These are phyloP conservation scores for Scheffersomyces amazonensis DNA, from an alignment of 805 yeast genomes.

Conservation along the genomic window DNA sequence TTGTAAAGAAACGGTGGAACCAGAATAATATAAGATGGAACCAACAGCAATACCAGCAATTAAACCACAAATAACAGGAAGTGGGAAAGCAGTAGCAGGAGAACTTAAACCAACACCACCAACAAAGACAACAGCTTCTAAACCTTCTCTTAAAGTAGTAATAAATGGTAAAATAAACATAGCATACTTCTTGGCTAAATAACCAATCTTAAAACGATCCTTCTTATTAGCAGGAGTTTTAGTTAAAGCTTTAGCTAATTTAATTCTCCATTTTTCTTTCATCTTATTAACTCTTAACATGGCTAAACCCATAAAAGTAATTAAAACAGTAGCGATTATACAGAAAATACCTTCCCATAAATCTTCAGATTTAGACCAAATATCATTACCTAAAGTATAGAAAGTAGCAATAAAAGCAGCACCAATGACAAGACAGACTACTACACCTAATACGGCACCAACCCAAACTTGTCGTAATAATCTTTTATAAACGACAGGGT, in stretches of 20 bases:
- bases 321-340: conserved; percentile 80
- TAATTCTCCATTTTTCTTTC: conserved; percentile 93
- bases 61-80: conserved; percentile 85
- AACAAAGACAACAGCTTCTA: conserved; percentile 92
- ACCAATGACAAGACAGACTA: conserved; percentile 77
- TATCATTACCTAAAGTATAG: conserved; percentile 72
- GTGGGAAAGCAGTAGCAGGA: conserved; percentile 64
- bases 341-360: conserved; percentile 94
- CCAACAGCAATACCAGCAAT: conserved; percentile 74
- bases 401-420: conserved; percentile 93
- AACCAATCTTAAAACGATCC: conserved; percentile 39
- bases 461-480: conserved; percentile 76
- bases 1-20: conserved; percentile 74
- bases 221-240: conserved; percentile 48
- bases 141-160: conserved; percentile 89
- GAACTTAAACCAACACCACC: conserved; percentile 83
- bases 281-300: conserved; percentile 90
- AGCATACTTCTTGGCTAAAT: conserved; percentile 58
- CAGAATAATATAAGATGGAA: conserved; percentile 67
- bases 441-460: conserved; percentile 68
- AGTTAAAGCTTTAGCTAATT: conserved; percentile 77
- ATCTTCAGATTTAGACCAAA: conserved; percentile 85
- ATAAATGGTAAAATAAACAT: conserved; percentile 87
- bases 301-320: conserved; percentile 88
- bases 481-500: conserved; percentile 50